phyloP scores from a whole-genome alignment of 2,329 filamentous ascomycete genomes.

The Verticillium alfalfae region DNA sequence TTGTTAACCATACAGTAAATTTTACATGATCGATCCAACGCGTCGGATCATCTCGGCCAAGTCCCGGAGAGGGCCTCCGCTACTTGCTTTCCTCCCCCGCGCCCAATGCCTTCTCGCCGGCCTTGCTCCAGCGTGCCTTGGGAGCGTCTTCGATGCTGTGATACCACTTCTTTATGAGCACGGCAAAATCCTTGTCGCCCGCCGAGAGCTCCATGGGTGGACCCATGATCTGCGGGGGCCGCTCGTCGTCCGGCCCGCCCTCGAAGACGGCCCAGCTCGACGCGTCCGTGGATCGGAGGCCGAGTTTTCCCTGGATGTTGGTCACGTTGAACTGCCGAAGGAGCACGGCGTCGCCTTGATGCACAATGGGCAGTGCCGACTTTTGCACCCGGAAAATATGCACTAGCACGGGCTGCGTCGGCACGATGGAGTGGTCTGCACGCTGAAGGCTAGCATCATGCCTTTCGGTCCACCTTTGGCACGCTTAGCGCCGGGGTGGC shows the following conservation, averaged over 20 bases:
- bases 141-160: slow-evolving; percentile 38
- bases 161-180: slow-evolving; percentile 44
- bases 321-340: slow-evolving; percentile 51
- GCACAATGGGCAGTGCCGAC: slow-evolving; percentile 48
- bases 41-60: not conserved
- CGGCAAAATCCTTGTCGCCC: slow-evolving; percentile 43
- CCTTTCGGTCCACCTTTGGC: slow-evolving; percentile 54
- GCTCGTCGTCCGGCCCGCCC: slow-evolving; percentile 22
- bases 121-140: slow-evolving; percentile 41
- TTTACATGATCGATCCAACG: not conserved
- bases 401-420: slow-evolving; percentile 44
- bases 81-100: not conserved
- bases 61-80: not conserved
- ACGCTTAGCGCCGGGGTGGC: slow-evolving; percentile 42
- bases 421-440: slow-evolving; percentile 52
- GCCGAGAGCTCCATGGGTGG: slow-evolving; percentile 52
- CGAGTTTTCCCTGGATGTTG: slow-evolving; percentile 48
- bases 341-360: slow-evolving; percentile 52
- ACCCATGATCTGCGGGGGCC: slow-evolving; percentile 49
- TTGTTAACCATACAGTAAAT: not conserved
- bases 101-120: slow-evolving; percentile 27
- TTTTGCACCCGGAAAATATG: slow-evolving; percentile 55
- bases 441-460: slow-evolving; percentile 52
- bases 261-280: slow-evolving; percentile 61
- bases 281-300: slow-evolving; percentile 45